A percentile compares a stretch with the other conserved stretches of the same genome.
phyloP scores from a whole-genome alignment of 768 basidiomycete genomes.

The Auricularia sp. region DNA sequence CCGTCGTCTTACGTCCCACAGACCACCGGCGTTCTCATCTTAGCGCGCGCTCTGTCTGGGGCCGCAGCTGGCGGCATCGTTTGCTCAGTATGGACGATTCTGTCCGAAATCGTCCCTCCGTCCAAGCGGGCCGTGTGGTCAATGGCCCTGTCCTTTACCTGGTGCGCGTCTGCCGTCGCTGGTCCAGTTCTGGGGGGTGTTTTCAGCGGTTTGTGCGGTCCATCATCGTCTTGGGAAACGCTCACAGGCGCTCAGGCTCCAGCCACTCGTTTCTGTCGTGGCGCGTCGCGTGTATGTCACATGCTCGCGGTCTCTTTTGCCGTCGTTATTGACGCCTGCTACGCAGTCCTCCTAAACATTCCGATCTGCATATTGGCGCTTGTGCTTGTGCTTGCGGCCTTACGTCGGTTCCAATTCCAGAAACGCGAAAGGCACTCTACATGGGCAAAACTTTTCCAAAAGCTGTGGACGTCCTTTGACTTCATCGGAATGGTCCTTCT shows the following conservation, averaged over 20 bases:
- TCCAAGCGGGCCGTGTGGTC: slow-evolving; percentile 59
- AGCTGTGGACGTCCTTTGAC: slow-evolving; percentile 52
- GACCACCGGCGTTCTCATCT: slow-evolving; percentile 52
- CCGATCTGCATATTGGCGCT: slow-evolving; percentile 59
- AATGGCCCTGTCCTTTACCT: slow-evolving; percentile 32
- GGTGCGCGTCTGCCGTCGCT: slow-evolving; percentile 78
- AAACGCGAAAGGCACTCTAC: slow-evolving; percentile 36
- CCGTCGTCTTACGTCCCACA: slow-evolving; percentile 9
- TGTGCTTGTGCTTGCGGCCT: slow-evolving; percentile 46
- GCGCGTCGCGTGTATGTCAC: slow-evolving; percentile 76
- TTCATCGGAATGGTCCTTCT: slow-evolving; percentile 70
- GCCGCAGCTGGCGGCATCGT: slow-evolving; percentile 85
- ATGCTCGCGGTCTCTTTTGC: slow-evolving; percentile 2
- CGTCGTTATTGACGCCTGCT: slow-evolving; percentile 8
- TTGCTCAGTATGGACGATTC: slow-evolving; percentile 77
- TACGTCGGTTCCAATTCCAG: slow-evolving; percentile 45
- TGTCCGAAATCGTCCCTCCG: slow-evolving; percentile 71
- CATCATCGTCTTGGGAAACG: slow-evolving; percentile 1
- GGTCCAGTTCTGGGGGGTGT: slow-evolving; percentile 76
- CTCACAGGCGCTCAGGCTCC: slow-evolving; percentile 2
- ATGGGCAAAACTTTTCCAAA: slow-evolving; percentile 31
- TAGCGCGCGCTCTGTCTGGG: slow-evolving; percentile 57
- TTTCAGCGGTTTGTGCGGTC: slow-evolving; percentile 54
- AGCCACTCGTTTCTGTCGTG: slow-evolving; percentile 36
- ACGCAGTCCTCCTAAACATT: slow-evolving; percentile 70